Percentiles rank a stretch among this genome's conserved stretches.
These are phyloP conservation scores for Verticillium zaregamsianum DNA, from an alignment of 2,329 filamentous ascomycete species.

Conservation along the genomic window DNA sequence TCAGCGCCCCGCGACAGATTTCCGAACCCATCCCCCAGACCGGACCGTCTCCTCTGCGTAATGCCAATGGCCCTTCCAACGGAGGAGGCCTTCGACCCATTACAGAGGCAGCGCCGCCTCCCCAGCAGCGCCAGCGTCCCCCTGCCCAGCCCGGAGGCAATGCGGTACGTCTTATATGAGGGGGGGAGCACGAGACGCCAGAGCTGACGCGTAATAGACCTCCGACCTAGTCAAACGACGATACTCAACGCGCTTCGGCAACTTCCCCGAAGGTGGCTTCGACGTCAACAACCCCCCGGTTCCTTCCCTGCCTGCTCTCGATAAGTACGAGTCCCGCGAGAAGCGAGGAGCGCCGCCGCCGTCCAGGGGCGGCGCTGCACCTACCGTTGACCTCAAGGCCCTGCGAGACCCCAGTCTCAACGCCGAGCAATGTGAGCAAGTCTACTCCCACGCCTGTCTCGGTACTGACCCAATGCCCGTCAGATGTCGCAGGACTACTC, in stretches of 20 bases:
- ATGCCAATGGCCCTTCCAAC: constrained; percentile 15
- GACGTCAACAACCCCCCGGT: constrained; percentile 67
- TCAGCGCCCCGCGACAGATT: constrained; percentile 61
- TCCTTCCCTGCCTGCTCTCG: constrained; percentile 59
- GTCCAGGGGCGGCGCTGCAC: constrained; percentile 47
- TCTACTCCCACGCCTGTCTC: not conserved
- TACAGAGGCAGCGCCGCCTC: constrained; percentile 9
- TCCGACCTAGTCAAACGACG: constrained; percentile 87
- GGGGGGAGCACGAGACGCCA: not conserved
- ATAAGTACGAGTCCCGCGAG: constrained; percentile 53
- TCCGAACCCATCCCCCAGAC: constrained; percentile 55
- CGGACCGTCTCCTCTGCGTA: constrained; percentile 17
- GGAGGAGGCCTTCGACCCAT: constrained; percentile 6
- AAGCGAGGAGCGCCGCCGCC: constrained; percentile 49
- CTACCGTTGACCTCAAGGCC: constrained; percentile 71
- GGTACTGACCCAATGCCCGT: constrained; percentile 7
- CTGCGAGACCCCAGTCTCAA: constrained; percentile 75
- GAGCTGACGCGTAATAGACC: constrained; percentile 40
- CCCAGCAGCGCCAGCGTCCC: constrained; percentile 22
- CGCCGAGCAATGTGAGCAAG: constrained; percentile 68
- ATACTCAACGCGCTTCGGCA: constrained; percentile 90
- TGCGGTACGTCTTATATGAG: constrained; percentile 28
- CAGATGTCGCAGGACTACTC: constrained; percentile 64
- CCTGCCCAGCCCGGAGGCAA: constrained; percentile 51
- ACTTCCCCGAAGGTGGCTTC: constrained; percentile 61